phyloP scores from a whole-genome alignment of 495 filamentous ascomycete species.

The Aspergillus ostianus region DNA sequence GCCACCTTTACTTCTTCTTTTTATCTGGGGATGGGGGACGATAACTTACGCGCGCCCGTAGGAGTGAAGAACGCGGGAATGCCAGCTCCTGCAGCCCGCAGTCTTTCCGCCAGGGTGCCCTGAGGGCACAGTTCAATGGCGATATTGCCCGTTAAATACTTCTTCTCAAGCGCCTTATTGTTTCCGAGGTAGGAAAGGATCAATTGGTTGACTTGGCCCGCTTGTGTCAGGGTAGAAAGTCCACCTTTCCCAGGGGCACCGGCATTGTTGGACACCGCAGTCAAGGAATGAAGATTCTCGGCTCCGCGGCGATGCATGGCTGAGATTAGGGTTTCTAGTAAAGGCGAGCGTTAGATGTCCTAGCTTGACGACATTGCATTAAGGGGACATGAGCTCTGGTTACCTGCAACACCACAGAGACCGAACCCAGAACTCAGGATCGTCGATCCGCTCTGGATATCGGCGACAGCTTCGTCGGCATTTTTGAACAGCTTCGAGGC shows the following conservation, averaged over 20 bases:
- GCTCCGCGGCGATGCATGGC: conserved; percentile 65
- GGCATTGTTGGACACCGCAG: conserved; percentile 90
- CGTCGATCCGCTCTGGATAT: conserved; percentile 70
- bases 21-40: background rate
- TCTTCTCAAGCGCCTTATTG: conserved; percentile 82
- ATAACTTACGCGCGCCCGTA: conserved; percentile 65
- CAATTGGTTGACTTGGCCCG: conserved; percentile 79
- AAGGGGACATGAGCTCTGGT: background rate
- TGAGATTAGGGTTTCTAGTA: conserved; percentile 71
- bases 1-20: background rate
- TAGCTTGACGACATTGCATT: background rate
- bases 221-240: conserved; percentile 72
- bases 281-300: conserved; percentile 69
- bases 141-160: conserved; percentile 80
- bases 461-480: conserved; percentile 68
- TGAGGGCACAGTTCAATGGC: conserved; percentile 86
- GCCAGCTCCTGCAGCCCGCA: conserved; percentile 79
- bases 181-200: conserved; percentile 85
- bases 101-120: conserved; percentile 83
- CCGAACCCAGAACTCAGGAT: conserved; percentile 84
- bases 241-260: conserved; percentile 72
- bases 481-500: conserved; percentile 68
- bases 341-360: background rate
- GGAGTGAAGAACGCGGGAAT: conserved; percentile 92
- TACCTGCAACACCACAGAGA: conserved; percentile 77